Percentiles rank a stretch among this genome's conserved stretches.
phyloP scores from a whole-genome alignment of 345 rosid species.

The Garcia nutans region DNA sequence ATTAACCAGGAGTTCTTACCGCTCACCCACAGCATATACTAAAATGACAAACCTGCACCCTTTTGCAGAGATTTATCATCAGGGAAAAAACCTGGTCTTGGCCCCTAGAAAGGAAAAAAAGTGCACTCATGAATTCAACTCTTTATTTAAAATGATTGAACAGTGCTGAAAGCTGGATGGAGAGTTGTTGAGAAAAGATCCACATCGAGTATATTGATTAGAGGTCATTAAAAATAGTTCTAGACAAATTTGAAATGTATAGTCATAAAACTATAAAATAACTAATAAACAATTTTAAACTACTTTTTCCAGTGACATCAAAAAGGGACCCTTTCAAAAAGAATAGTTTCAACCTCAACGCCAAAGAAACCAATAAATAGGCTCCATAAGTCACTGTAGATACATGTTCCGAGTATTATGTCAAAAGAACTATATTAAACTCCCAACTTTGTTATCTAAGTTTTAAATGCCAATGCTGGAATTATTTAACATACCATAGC shows the following conservation, averaged over 20 bases:
- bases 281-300: too few relatives aligned
- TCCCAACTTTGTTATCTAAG: background rate
- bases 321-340: too few relatives aligned
- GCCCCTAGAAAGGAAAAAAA: constrained; percentile 48
- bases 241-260: too few relatives aligned
- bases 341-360: background rate
- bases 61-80: constrained; percentile 76
- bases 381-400: background rate
- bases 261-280: too few relatives aligned
- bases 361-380: too few relatives aligned
- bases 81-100: constrained; percentile 76
- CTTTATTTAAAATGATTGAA: background rate
- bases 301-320: too few relatives aligned
- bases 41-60: constrained; percentile 44
- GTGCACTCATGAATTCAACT: constrained; percentile 5
- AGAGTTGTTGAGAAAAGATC: too few relatives aligned
- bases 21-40: background rate
- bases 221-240: too few relatives aligned
- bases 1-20: background rate
- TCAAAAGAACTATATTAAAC: background rate
- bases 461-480: background rate
- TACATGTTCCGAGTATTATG: background rate
- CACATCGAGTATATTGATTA: too few relatives aligned
- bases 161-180: too few relatives aligned
- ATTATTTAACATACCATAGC: constrained; percentile 59